Base-by-base conservation (phyloP, 2,329 filamentous ascomycete species). In the Pseudofabraea citricarpa region DNA sequence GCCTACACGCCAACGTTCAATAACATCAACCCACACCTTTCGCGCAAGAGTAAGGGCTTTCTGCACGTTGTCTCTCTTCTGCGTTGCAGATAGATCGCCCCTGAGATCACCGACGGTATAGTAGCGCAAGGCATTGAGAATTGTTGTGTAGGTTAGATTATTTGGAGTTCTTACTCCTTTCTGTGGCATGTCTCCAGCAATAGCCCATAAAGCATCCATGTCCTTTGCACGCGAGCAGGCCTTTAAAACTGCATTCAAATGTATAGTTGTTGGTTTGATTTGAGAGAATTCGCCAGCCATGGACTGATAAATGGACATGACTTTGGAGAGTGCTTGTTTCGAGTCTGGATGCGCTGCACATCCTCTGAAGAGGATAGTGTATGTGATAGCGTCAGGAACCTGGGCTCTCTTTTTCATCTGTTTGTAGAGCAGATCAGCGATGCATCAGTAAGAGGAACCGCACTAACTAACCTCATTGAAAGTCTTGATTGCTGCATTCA, bases 331-430 rank as follows among this genome's bases (percentile, higher is more conserved):
- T 38, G 81, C 81, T 22, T 78, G 63, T 33, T 75, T 69, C 1
- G 73, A 65, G 46, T 84, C 75, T 1, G 74, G 60, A 13, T 83
- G 79, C 32, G 72, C 66, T 31, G 83, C 76, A 43, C 90, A 79
- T 22, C 90, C 91, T 40, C 79, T 74, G 53, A 98, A 81, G 46
- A 97, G 77, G 45, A 87, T 82, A 15, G 87, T 93, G 60, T 87
- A 96, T 0, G 93, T 96, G 56, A 84, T 78, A 3, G 80, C 76
- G 60, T 90, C 91, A 1, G 93, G 91, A 20, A 77, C 72, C 56
- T 94, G 85, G 5, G 74, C 83, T 48, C 90, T 78, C 68, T 97
- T 97, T 69, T 97, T 98, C 91, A 98, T 97, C 85, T 88, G 26
- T 32, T n/a, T n/a, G n/a, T n/a, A n/a, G n/a, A n/a, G n/a, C n/a